Evolutionary conservation across 495 filamentous ascomycete species (phyloP).

Genomic region (Trichocladium antarcticum): DNA sequence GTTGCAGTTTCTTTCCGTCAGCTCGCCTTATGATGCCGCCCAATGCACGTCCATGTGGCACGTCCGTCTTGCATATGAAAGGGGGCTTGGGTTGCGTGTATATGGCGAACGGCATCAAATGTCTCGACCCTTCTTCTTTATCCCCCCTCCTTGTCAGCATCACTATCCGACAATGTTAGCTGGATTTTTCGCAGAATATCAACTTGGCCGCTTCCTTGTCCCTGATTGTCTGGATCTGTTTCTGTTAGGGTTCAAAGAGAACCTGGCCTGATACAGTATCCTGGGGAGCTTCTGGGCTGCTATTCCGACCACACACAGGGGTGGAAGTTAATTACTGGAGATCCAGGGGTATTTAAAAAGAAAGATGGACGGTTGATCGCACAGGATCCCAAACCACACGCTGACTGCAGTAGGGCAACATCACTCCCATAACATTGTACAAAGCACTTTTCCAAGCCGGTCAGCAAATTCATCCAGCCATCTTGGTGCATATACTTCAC

Average conservation of each 20-base stretch:
- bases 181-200: neutral
- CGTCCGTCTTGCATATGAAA: neutral
- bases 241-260: neutral
- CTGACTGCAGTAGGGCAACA: too few species aligned
- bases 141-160: neutral
- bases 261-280: too few species aligned
- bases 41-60: neutral
- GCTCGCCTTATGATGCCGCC: neutral
- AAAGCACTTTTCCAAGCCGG: too few species aligned
- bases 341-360: too few species aligned
- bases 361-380: too few species aligned
- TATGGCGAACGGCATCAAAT: neutral
- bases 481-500: too few species aligned
- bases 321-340: too few species aligned
- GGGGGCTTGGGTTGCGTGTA: neutral
- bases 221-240: neutral
- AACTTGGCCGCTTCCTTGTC: neutral
- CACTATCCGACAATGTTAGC: neutral
- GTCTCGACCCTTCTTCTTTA: neutral
- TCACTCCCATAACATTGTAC: too few species aligned
- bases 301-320: too few species aligned
- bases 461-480: too few species aligned
- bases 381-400: too few species aligned
- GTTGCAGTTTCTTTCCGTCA: neutral
- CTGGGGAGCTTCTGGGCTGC: too few species aligned